Base-by-base conservation (phyloP, 2,329 filamentous ascomycete species). In the Zelopaecilomyces penicillatus region DNA sequence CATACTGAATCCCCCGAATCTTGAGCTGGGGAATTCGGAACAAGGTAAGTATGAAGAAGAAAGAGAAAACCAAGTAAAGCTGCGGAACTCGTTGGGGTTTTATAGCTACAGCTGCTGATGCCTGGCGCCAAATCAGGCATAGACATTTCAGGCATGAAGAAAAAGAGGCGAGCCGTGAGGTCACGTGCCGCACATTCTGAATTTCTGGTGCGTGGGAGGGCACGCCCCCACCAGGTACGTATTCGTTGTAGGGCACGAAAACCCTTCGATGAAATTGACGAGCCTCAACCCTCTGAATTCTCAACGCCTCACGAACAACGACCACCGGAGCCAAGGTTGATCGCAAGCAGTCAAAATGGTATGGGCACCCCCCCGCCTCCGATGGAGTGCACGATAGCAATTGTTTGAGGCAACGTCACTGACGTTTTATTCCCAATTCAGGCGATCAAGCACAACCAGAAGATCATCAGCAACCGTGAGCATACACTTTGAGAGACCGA, bases 391-490 rank as follows among this genome's bases (percentile, higher is more conserved):
- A 50, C 44, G 38, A 43, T 37, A 50, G 52, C 42, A 45, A 45
- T 42, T 30, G 48, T 54, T 49, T 52, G 50, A 19, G 19, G 19
- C 50, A 48, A 58, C 57, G 54, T 63, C 64, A 52, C 61, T 63
- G 46, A 62, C 48, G 41, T 55, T 58, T 52, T 59, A 45, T 45
- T 52, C 57, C 61, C 45, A 50, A 44, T 55, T 44, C 57, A 84
- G 90, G 87, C 91, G 81, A 95, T 97, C 88, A 95, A 95, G 84
- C 89, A 96, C 86, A 97, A 97, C 80, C 89, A 96, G 80, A 86
- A 91, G 80, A 85, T 96, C 74, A 85, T 86, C 71, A 86, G 91
- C 82, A 95, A 94, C 83, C 90, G 85, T 88, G 76, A 78, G 84
- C 65, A 62, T 52, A 52, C 57, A 53, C 45, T 50, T 49, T 51